A percentile compares a stretch with the other conserved stretches of the same genome.
phyloP scores from a whole-genome alignment of 2,329 filamentous ascomycete genomes.

The Apiospora marii region DNA sequence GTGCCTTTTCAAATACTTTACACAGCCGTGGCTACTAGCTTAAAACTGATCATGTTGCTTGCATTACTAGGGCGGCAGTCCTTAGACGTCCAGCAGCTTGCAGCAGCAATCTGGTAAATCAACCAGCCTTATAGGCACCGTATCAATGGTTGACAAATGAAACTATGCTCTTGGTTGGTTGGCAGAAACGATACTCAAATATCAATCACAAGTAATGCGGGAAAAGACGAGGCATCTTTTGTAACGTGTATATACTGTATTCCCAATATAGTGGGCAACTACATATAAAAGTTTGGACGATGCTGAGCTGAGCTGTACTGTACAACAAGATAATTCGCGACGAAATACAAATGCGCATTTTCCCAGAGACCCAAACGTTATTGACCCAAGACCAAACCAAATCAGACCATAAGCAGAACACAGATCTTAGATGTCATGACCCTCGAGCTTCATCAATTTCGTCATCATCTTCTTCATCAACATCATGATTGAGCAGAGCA shows the following conservation, averaged over 20 bases:
- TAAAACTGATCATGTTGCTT: too few species aligned
- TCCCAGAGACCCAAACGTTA: neutral
- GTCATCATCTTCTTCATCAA: neutral
- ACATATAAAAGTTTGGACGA: neutral
- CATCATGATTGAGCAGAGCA: neutral
- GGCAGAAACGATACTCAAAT: too few species aligned
- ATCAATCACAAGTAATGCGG: neutral
- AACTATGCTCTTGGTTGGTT: too few species aligned
- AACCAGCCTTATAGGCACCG: too few species aligned
- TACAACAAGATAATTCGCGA: neutral
- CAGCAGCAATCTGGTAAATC: too few species aligned
- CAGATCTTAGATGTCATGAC: conserved; percentile 5
- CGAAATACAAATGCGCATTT: neutral
- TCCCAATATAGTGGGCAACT: neutral
- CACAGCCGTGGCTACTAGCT: too few species aligned
- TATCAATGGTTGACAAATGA: too few species aligned
- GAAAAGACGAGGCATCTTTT: neutral
- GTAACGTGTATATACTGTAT: neutral
- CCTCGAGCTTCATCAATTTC: neutral
- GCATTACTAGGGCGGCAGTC: too few species aligned
- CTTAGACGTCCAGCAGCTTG: too few species aligned
- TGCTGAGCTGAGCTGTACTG: neutral
- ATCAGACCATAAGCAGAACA: neutral
- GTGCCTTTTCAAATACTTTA: too few species aligned
- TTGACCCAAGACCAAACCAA: neutral